Evolutionary conservation across 2,329 filamentous ascomycete genomes (phyloP).

Genomic region (Scedosporium apiospermum): DNA sequence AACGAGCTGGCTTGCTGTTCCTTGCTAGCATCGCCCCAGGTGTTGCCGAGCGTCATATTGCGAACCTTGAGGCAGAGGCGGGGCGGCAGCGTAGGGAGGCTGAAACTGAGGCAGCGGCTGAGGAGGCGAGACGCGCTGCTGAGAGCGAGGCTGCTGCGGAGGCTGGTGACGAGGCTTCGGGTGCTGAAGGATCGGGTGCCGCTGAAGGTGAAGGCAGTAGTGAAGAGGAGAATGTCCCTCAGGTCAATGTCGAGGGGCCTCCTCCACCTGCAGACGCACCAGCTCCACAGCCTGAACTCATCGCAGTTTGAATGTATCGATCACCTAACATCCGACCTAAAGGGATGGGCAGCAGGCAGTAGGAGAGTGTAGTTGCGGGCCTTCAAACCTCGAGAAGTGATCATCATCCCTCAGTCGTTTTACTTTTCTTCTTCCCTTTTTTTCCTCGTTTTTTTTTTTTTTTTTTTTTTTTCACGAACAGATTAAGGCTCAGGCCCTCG

Average conservation of each 20-base stretch:
- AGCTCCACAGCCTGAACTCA: not conserved
- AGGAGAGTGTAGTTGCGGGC: no score
- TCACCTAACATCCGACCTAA: not conserved
- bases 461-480: not conserved
- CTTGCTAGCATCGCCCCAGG: constrained; percentile 58
- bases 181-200: constrained; percentile 13
- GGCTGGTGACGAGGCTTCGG: constrained; percentile 11
- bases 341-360: no score
- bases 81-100: constrained; percentile 34
- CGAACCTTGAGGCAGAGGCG: constrained; percentile 43
- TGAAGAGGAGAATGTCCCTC: not conserved
- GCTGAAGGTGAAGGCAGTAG: not conserved
- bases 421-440: no score
- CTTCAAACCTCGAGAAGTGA: no score
- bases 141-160: constrained; percentile 16
- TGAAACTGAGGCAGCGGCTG: constrained; percentile 24
- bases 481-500: not conserved
- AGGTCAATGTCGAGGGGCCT: not conserved
- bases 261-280: not conserved
- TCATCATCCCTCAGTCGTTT: no score
- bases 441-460: not conserved
- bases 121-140: constrained; percentile 11
- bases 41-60: constrained; percentile 56
- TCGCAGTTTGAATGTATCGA: not conserved
- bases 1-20: constrained; percentile 53